These are phyloP conservation scores for Cudoniella acicularis DNA, from an alignment of 495 filamentous ascomycete genomes.

Conservation along the genomic window DNA sequence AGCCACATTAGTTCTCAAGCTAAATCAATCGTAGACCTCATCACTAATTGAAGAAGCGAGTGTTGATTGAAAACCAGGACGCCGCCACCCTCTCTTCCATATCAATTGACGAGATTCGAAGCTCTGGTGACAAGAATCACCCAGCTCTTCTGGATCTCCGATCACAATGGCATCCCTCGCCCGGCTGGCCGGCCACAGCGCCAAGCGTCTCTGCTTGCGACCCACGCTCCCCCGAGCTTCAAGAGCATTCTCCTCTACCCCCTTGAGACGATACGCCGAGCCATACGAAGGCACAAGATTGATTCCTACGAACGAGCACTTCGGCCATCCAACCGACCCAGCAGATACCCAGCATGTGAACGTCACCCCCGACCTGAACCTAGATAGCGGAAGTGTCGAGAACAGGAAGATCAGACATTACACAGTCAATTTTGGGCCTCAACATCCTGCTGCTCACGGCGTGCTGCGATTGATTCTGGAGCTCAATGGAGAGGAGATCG, in stretches of 20 bases:
- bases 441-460: conserved; percentile 98
- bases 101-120: conserved; percentile 15
- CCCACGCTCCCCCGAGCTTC: conserved; percentile 20
- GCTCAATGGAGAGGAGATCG: conserved; percentile 95
- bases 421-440: conserved; percentile 99
- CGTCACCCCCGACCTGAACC: conserved; percentile 42
- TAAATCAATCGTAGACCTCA: neutral
- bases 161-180: conserved; percentile 38
- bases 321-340: conserved; percentile 49
- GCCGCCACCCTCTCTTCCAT: neutral
- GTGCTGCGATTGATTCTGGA: conserved; percentile 97
- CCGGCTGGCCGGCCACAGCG: conserved; percentile 52
- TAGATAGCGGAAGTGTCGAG: conserved; percentile 42
- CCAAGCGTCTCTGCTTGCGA: conserved; percentile 49
- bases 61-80: neutral
- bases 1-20: neutral
- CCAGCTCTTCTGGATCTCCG: conserved; percentile 9
- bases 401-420: conserved; percentile 95
- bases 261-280: conserved; percentile 55
- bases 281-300: conserved; percentile 64
- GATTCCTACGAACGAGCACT: conserved; percentile 62
- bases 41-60: neutral
- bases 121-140: conserved; percentile 15
- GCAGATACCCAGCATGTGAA: conserved; percentile 38
- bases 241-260: conserved; percentile 67